Evolutionary conservation across 768 basidiomycete species (phyloP), one percentile per base, ranked within the genome.

Genomic region (Agrocybe pediades): DNA sequence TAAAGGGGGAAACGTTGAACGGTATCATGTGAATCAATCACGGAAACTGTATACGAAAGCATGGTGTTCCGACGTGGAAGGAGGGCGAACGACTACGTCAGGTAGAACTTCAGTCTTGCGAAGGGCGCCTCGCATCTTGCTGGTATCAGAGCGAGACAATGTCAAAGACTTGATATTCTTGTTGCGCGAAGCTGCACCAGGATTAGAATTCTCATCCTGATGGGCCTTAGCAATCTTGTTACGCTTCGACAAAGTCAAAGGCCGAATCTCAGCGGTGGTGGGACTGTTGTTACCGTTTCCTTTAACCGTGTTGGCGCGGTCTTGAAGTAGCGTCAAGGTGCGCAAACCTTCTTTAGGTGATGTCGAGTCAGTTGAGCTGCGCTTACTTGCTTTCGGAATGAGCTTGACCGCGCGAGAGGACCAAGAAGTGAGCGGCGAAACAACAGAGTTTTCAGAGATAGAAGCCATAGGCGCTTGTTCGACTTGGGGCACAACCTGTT

Each of bases 61-160:
- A 50, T 68, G 70, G 55, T 77, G 75, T 44, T 82, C 75, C 56
- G 68, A 71, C 41, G 67, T 72, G 9, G 84, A 87, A 13, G 85
- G 85, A 9, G 85, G 84, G 17, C 85, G 75, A 49, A 87, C 75
- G 50, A 85, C 75, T 24, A 87, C 83, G 36, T 80, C 75, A 26
- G 86, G 85, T 25, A 87, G 68, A 46, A 76, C 71, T 71, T 85
- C 85, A 33, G 67, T 69, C 67, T 78, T 77, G 62, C 83, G 74
- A 57, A 86, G 75, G 51, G 76, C 61, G 42, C 80, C 85, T 49
- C 85, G 82, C 65, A 80, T 68, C 68, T 83, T 86, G 64, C 74
- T 77, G 27, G 87, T 87, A 56, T 88, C 85, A 29, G 81, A 84
- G 58, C 85, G 74, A 43, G 72, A 73, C 54, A 90, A 81, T 58